Percentiles rank a stretch among this genome's conserved stretches.
Conservation (phyloP, 768 basidiomycete species). For the Amanita pseudoporphyria region DNA sequence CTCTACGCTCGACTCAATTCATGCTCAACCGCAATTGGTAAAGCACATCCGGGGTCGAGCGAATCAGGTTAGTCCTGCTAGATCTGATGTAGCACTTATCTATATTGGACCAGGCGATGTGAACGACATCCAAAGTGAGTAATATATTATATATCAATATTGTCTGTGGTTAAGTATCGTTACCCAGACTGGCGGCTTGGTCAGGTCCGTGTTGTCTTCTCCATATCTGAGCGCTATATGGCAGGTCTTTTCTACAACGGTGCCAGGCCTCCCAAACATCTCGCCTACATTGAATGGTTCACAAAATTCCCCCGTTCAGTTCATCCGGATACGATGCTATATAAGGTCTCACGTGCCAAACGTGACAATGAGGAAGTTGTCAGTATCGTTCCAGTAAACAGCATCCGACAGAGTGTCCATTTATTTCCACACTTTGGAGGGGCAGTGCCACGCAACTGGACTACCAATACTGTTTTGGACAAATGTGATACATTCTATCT, state of each 20-base stretch:
- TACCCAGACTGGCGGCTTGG: neutral
- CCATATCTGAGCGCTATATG: neutral
- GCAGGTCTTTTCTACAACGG: neutral
- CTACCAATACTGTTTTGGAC: conserved; percentile 15
- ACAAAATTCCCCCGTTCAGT: neutral
- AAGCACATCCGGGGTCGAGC: no score
- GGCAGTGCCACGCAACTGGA: conserved; percentile 14
- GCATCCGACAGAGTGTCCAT: conserved; percentile 14
- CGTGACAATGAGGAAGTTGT: neutral
- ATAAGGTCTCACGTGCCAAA: neutral
- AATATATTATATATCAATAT: neutral
- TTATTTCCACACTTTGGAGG: conserved; percentile 15
- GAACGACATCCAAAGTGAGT: no score
- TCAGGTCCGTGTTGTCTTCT: neutral
- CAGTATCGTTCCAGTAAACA: conserved; percentile 9
- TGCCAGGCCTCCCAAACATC: neutral
- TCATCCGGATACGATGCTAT: no score
- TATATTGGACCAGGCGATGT: no score
- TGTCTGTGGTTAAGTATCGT: no score
- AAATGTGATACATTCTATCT: conserved; percentile 14
- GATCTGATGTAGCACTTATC: no score
- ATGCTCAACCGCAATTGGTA: neutral
- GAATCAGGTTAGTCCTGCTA: neutral
- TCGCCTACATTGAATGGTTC: neutral
- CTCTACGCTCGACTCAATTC: neutral